Conservation (phyloP, 345 rosid genomes). For the Euphorbia lathyris region DNA sequence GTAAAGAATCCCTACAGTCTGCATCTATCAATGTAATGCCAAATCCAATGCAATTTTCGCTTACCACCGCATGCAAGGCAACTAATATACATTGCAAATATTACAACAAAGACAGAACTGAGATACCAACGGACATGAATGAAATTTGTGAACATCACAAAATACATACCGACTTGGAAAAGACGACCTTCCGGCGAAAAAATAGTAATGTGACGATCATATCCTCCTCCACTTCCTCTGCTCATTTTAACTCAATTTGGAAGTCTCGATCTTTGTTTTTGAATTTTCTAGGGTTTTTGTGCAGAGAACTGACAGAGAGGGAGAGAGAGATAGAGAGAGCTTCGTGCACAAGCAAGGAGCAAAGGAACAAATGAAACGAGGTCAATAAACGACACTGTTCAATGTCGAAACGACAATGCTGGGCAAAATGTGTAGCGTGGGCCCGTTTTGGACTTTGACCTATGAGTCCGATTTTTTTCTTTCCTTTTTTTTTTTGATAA, state of each 20-base stretch:
- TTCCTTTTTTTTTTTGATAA: no score
- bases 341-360: not conserved
- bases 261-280: not conserved
- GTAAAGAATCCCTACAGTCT: not conserved
- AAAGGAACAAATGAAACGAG: not conserved
- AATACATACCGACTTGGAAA: slow-evolving; percentile 65
- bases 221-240: slow-evolving; percentile 83
- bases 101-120: not conserved
- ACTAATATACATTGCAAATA: no score
- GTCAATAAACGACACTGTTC: not conserved
- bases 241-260: slow-evolving; percentile 44
- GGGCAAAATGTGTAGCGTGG: not conserved
- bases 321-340: not conserved
- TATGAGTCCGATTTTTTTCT: no score
- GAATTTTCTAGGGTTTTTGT: not conserved
- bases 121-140: not conserved
- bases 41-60: not conserved
- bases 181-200: slow-evolving; percentile 91
- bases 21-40: not conserved
- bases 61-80: no score
- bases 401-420: not conserved
- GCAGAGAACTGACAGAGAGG: not conserved
- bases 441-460: not conserved
- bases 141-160: not conserved
- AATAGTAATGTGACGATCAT: slow-evolving; percentile 86